Evolutionary conservation across 2,329 filamentous ascomycete species (phyloP).

Genomic region (Aspergillus sojae): DNA sequence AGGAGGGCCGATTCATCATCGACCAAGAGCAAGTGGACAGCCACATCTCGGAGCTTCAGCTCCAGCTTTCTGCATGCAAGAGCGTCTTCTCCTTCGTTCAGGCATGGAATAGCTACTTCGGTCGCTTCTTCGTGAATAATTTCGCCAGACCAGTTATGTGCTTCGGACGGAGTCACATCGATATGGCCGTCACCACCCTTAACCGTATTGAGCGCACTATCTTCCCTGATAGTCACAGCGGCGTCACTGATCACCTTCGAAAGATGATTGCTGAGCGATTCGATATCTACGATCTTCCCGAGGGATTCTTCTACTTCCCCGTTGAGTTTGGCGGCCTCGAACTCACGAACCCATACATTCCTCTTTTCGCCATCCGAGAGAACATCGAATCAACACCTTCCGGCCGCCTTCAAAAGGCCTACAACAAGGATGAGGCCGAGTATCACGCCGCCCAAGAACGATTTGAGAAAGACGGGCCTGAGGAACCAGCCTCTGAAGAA

Average conservation of each 20-base stretch:
- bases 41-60: slow-evolving; percentile 62
- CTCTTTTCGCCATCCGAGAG: slow-evolving; percentile 51
- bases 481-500: neutral
- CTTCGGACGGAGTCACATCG: slow-evolving; percentile 58
- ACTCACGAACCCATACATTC: slow-evolving; percentile 54
- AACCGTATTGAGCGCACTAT: slow-evolving; percentile 55
- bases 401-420: slow-evolving; percentile 35
- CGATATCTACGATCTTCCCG: slow-evolving; percentile 49
- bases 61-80: slow-evolving; percentile 58
- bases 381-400: slow-evolving; percentile 41
- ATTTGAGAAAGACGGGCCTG: slow-evolving; percentile 33
- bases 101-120: slow-evolving; percentile 62
- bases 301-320: slow-evolving; percentile 58
- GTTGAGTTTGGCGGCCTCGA: slow-evolving; percentile 55
- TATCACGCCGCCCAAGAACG: slow-evolving; percentile 48
- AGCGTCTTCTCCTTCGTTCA: slow-evolving; percentile 63
- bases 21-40: slow-evolving; percentile 61
- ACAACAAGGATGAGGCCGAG: slow-evolving; percentile 55
- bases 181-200: slow-evolving; percentile 57
- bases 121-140: slow-evolving; percentile 60
- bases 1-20: slow-evolving; percentile 60
- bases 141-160: slow-evolving; percentile 60
- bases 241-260: slow-evolving; percentile 60
- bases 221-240: slow-evolving; percentile 49
- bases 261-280: slow-evolving; percentile 57